Evolutionary conservation across 2,329 filamentous ascomycete genomes (phyloP).

Genomic region (Aspergillus brasiliensis): DNA sequence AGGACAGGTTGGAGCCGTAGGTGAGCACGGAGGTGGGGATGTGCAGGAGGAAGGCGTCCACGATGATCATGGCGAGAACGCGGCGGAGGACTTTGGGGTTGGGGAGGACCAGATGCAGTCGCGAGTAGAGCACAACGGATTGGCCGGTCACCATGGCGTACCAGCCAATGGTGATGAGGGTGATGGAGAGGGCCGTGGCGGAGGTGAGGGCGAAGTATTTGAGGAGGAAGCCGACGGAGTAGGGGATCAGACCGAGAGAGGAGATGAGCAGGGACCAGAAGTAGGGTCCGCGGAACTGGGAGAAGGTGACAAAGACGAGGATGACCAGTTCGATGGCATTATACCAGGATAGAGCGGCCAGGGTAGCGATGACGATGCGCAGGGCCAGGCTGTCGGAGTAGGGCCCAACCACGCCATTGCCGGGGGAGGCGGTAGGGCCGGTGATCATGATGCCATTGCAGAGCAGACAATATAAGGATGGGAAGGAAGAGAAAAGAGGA

Average conservation of each 20-base stretch:
- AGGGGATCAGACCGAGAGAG: conserved; percentile 47
- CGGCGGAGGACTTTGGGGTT: conserved; percentile 43
- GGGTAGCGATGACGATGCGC: conserved; percentile 48
- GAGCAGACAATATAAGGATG: neutral
- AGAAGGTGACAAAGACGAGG: conserved; percentile 53
- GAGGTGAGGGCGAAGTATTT: conserved; percentile 47
- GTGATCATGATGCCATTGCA: conserved; percentile 27
- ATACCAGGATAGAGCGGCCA: conserved; percentile 53
- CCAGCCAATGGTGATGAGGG: conserved; percentile 50
- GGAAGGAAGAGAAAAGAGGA: neutral
- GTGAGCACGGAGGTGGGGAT: conserved; percentile 50
- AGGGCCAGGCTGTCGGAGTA: conserved; percentile 38
- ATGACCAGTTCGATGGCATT: conserved; percentile 54
- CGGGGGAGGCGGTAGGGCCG: conserved; percentile 24
- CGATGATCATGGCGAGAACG: conserved; percentile 51
- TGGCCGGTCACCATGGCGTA: conserved; percentile 53
- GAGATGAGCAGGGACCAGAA: conserved; percentile 54
- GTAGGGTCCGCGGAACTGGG: conserved; percentile 50
- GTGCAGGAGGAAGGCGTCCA: conserved; percentile 48
- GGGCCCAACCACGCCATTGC: conserved; percentile 42
- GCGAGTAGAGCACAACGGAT: conserved; percentile 53
- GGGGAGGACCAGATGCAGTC: conserved; percentile 50
- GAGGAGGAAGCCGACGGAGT: conserved; percentile 51
- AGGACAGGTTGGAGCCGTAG: conserved; percentile 45
- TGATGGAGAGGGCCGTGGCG: conserved; percentile 43